Base-by-base conservation (phyloP, 2,329 filamentous ascomycete genomes). In the Tetracladium maxilliforme region DNA sequence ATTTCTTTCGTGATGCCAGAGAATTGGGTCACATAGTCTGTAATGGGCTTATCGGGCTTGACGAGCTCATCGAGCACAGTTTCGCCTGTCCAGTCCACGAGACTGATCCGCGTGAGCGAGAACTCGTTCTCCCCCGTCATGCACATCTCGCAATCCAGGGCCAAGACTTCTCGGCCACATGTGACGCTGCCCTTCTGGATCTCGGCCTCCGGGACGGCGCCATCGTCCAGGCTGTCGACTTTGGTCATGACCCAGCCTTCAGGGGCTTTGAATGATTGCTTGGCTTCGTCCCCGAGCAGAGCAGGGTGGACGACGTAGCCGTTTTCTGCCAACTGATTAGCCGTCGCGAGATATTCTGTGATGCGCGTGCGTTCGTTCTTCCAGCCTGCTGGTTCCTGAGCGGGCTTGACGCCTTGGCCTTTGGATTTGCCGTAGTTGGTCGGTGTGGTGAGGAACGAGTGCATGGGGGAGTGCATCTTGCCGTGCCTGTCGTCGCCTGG, bases 141-240 rank as follows among this genome's bases (percentile, higher is more conserved):
- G 47, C 86, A 93, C 90, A 98, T 98, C 51, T 98, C 90, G 51
- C 90, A 98, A 47, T 98, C 90, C 27, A 98, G 60, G 2, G 83
- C 77, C 24, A 92, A 57, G 8, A 94, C 57, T 19, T 76, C 66
- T 33, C 83, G 70, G 18, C 86, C 90, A 16, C 71, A 81, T 1
- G 83, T 92, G 30, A 93, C 56, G 47, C 83, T 87, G 28, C 84
- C 87, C 37, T 74, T 56, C 48, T 92, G 63, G 30, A 92, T 71
- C 27, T 84, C 69, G 5, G 52, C 48, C 25, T 84, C 77, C 3
- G 76, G 70, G 6, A 77, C 63, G 24, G 66, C 50, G 4, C 73
- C 81, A 16, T 82, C 76, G 23, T 73, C 66, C 6, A 83, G 52
- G 21, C 50, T 61, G 20, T 66, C 54, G 14, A 94, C 72, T 11